Percentiles rank a stretch among this genome's conserved stretches.
Evolutionary conservation across 2,329 filamentous ascomycete species (phyloP).

Genomic region (Phialophora chinensis): DNA sequence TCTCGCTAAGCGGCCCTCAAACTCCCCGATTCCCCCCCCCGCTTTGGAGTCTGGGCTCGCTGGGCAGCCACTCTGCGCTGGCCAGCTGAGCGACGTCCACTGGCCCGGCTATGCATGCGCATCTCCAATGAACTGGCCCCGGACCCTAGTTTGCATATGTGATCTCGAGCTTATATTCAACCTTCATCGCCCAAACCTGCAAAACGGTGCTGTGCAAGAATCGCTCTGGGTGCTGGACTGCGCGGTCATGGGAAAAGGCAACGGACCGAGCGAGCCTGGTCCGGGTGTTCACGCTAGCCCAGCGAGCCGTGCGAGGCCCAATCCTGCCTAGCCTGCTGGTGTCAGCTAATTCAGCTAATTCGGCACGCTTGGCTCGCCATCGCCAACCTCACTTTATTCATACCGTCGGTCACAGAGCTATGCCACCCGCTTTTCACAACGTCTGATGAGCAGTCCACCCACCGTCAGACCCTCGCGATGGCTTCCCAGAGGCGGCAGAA

Average conservation of each 20-base stretch:
- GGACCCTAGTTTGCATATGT: neutral
- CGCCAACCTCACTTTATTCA: conserved; percentile 11
- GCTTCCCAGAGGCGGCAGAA: neutral
- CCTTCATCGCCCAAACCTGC: neutral
- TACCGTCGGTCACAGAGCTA: neutral
- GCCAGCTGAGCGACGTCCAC: conserved; percentile 1
- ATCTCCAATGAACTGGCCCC: neutral
- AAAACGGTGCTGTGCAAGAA: neutral
- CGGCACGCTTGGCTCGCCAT: no score
- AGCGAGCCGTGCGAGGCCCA: neutral
- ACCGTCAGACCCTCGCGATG: conserved; percentile 5
- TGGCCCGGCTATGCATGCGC: neutral
- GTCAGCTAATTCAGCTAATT: neutral
- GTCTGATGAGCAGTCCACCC: neutral
- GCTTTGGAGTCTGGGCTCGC: neutral
- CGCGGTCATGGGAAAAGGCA: neutral
- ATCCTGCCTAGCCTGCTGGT: neutral
- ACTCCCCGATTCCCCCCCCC: no score
- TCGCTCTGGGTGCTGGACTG: neutral
- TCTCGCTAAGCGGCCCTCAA: neutral
- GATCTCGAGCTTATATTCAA: conserved; percentile 2
- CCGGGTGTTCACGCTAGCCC: neutral
- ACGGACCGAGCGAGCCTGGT: neutral
- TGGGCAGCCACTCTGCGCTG: neutral
- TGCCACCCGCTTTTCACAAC: neutral